A percentile compares a stretch with the other conserved stretches of the same genome.
phyloP scores from a whole-genome alignment of 2,329 filamentous ascomycete species.

The Aspergillus sp. region DNA sequence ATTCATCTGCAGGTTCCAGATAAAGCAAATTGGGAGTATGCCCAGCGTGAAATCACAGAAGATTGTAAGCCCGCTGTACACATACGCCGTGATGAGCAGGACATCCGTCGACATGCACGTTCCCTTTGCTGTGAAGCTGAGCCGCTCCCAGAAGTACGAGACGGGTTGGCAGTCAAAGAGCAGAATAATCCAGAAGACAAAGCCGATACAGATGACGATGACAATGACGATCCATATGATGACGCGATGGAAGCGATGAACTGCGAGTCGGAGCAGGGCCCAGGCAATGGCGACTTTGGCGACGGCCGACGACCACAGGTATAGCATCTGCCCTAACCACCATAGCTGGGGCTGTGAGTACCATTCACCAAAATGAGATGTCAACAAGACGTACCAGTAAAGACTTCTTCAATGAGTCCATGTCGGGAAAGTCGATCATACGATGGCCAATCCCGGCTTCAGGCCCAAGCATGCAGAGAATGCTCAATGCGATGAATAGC shows the following conservation, averaged over 20 bases:
- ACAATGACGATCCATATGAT: constrained; percentile 48
- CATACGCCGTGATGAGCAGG: constrained; percentile 53
- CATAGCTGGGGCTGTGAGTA: constrained; percentile 30
- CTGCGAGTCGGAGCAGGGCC: constrained; percentile 52
- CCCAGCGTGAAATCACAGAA: constrained; percentile 50
- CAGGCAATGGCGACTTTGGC: constrained; percentile 53
- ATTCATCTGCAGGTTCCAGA: constrained; percentile 57
- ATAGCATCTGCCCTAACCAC: constrained; percentile 55
- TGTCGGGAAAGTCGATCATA: background rate
- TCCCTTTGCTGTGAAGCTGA: constrained; percentile 23
- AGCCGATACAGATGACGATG: constrained; percentile 43
- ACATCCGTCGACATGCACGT: constrained; percentile 45
- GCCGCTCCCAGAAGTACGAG: constrained; percentile 49
- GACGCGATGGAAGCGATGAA: constrained; percentile 38
- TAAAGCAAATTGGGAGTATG: constrained; percentile 53
- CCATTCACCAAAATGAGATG: background rate
- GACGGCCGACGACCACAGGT: constrained; percentile 44
- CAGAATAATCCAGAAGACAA: constrained; percentile 50
- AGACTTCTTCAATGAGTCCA: background rate
- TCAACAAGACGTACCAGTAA: background rate
- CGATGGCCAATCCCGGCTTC: constrained; percentile 7
- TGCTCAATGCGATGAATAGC: constrained; percentile 1
- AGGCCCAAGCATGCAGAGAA: constrained; percentile 7
- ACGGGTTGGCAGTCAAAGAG: constrained; percentile 53
- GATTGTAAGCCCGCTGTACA: constrained; percentile 48